Base-by-base conservation (phyloP, 345 rosid species). In the Linum usitatissimum region DNA sequence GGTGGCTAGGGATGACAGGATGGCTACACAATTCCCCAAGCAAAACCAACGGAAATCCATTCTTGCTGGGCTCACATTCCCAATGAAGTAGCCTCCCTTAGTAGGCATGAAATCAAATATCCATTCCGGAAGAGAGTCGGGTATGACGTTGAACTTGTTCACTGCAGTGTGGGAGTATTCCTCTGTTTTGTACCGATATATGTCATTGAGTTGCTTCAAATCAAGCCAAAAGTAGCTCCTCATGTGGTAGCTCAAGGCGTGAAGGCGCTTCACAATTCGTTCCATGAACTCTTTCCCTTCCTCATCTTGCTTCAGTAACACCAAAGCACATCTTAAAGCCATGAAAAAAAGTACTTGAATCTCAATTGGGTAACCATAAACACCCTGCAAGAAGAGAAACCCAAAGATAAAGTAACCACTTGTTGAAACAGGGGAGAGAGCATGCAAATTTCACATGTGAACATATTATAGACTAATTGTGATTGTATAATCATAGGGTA, bases 31-130 rank as follows among this genome's bases (percentile, higher is more conserved):
- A 62, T 92, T 92, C 10, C 97, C 98, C 78, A 92, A 71, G 63
- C 90, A 84, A 77, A 92, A 92, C 98, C 97, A 92, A 30, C 97
- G 88, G 72, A 92, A 87, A 64, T 92, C 98, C 93, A 92, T 92
- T 72, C 81, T 84, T 39, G 96, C 97, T 2, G 97, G 98, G 71
- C 98, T 92, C 4, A 87, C 90, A 68, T 92, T 89, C 54, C 98
- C 98, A 0, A 92, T 82, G 36, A 92, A 89, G 74, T 87, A 89
- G 56, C 98, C 98, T 39, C 97, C 98, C 1, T 64, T 79, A 68
- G 70, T 59, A 6, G 98, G 91, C 93, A 92, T 89, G 59, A 92
- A 92, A 76, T 92, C 93, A 12, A 92, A 92, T 51, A 87, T 60
- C 98, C 98, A 89, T 64, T 89, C 98, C 2, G 95, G 97, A 62